Evolutionary conservation across 768 basidiomycete genomes (phyloP).

Genomic region (Suillus tomentosus): DNA sequence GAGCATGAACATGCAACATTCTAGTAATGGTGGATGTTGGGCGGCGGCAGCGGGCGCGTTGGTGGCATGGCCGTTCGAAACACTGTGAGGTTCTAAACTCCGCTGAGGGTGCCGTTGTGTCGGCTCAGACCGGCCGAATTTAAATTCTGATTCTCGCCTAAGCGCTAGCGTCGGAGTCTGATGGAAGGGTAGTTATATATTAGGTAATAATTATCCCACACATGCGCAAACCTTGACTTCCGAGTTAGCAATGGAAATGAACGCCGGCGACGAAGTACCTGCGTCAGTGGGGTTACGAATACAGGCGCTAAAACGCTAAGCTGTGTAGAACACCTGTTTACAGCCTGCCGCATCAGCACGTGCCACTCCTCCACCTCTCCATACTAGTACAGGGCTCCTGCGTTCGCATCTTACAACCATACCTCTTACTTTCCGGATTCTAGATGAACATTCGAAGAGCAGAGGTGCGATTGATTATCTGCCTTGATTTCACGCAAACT

Average conservation of each 20-base stretch:
- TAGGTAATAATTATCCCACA: background rate
- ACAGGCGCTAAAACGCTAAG: background rate
- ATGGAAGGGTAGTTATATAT: background rate
- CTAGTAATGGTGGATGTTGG: background rate
- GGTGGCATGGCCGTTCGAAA: no score
- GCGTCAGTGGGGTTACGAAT: background rate
- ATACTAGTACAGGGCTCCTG: background rate
- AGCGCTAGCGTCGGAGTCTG: background rate
- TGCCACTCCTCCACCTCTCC: background rate
- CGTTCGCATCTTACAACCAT: background rate
- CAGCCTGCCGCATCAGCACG: conserved; percentile 1
- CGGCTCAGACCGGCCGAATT: no score
- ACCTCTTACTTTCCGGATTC: background rate
- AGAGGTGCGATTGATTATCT: conserved; percentile 24
- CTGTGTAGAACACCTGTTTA: conserved; percentile 4
- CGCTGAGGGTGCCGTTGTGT: no score
- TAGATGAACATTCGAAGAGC: conserved; percentile 33
- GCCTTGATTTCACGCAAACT: background rate
- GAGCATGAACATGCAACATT: background rate
- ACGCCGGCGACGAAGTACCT: background rate
- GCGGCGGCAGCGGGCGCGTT: no score
- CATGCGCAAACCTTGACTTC: background rate
- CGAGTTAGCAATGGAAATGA: background rate
- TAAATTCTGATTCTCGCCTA: no score
- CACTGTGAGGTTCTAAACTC: no score